phyloP scores from a whole-genome alignment of 352 stramenopile species.

The Globisporangium paddicum region DNA sequence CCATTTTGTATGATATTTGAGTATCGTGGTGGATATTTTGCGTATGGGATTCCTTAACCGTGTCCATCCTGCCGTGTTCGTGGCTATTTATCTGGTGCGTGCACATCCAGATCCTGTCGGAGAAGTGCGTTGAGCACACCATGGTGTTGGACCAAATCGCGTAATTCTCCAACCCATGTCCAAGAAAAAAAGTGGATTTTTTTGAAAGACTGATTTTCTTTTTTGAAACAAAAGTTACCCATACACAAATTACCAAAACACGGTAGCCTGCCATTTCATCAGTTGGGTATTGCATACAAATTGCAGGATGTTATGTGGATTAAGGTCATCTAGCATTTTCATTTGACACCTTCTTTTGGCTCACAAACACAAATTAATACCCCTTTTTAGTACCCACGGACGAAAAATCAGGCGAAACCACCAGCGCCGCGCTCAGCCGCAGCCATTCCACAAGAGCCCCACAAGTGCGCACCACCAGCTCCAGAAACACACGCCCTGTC shows the following conservation, averaged over 20 bases:
- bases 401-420: background rate
- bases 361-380: no score
- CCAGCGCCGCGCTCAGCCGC: background rate
- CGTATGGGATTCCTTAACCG: conserved; percentile 1
- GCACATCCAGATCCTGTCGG: conserved; percentile 52
- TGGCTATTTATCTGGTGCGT: background rate
- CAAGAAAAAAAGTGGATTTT: background rate
- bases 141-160: conserved; percentile 44
- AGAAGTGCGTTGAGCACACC: conserved; percentile 69
- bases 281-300: background rate
- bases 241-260: background rate
- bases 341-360: background rate
- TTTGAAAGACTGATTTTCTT: background rate
- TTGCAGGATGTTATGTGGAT: background rate
- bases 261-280: background rate
- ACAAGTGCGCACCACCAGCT: background rate
- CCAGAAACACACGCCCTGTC: background rate
- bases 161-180: background rate
- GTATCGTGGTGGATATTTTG: background rate
- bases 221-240: background rate
- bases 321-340: no score
- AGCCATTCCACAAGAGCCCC: conserved; percentile 1
- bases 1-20: conserved; percentile 1
- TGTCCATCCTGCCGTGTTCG: conserved; percentile 2
- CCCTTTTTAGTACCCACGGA: no score